Evolutionary conservation across 345 rosid species (phyloP).

Genomic region (Combretum micranthum): DNA sequence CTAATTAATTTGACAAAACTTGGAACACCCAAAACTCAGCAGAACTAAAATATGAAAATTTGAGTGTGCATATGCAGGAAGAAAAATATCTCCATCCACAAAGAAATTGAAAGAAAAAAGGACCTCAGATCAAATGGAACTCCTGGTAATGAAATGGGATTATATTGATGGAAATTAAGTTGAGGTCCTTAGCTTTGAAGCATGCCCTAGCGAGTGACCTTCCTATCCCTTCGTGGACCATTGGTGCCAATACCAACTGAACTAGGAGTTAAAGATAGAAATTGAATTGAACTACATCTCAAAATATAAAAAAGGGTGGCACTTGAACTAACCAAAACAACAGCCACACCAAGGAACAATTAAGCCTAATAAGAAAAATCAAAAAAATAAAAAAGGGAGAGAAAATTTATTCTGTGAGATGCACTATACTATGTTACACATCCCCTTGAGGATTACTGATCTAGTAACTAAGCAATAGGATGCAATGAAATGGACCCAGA

Average conservation of each 20-base stretch:
- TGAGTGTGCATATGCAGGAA: no score
- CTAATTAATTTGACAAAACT: no score
- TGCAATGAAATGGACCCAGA: conserved; percentile 15
- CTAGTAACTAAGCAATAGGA: conserved; percentile 30
- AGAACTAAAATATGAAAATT: no score
- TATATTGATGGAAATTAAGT: not conserved
- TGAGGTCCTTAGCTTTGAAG: not conserved
- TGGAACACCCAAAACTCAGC: no score
- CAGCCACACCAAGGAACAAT: conserved; percentile 35
- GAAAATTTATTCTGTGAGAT: conserved; percentile 42
- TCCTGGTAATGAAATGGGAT: no score
- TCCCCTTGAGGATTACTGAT: conserved; percentile 44
- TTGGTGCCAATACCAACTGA: conserved; percentile 5
- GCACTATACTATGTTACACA: conserved; percentile 66
- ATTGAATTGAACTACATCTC: conserved; percentile 26
- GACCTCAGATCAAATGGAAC: not conserved
- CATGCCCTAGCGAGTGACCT: no score
- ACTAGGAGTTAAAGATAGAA: not conserved
- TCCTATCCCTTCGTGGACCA: no score
- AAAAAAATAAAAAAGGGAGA: no score
- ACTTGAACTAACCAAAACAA: conserved; percentile 46
- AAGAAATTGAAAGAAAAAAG: no score
- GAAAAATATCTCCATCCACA: no score
- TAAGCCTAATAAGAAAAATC: conserved; percentile 31
- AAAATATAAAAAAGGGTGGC: conserved; percentile 36